These are phyloP conservation scores for Rhizopus sp. DNA, from an alignment of 371 early-diverging fungal genomes.

Conservation along the genomic window DNA sequence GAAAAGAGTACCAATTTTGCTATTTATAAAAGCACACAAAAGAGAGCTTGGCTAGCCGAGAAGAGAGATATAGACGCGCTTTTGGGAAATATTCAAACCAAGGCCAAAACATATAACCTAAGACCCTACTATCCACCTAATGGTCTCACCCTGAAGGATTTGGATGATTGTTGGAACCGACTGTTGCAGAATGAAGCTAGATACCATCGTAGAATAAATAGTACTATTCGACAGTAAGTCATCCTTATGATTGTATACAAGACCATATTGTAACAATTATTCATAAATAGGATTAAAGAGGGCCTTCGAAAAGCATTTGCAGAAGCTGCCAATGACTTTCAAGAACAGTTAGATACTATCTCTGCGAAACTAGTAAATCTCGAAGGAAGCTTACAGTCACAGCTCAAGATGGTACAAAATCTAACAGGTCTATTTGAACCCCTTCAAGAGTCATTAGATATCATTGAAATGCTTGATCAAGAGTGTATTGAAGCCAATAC, in stretches of 20 bases:
- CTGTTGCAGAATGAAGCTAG: slow-evolving; percentile 74
- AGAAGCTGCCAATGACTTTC: slow-evolving; percentile 77
- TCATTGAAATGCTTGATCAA: slow-evolving; percentile 64
- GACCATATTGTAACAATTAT: not conserved
- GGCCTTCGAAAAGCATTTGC: slow-evolving; percentile 72
- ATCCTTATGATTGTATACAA: too few species aligned
- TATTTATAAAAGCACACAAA: slow-evolving; percentile 79
- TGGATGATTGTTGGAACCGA: slow-evolving; percentile 77
- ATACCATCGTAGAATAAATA: slow-evolving; percentile 78
- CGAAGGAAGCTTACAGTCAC: slow-evolving; percentile 76
- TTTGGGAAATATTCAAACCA: slow-evolving; percentile 93
- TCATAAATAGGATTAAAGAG: slow-evolving; percentile 70
- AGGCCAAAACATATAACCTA: slow-evolving; percentile 91
- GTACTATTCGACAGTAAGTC: slow-evolving; percentile 77
- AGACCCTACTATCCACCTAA: slow-evolving; percentile 82
- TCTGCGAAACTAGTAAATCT: slow-evolving; percentile 68
- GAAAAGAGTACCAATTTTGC: slow-evolving; percentile 73
- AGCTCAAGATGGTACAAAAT: slow-evolving; percentile 65
- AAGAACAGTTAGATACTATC: slow-evolving; percentile 63
- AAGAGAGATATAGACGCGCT: slow-evolving; percentile 87
- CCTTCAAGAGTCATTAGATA: slow-evolving; percentile 56
- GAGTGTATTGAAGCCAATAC: slow-evolving; percentile 84
- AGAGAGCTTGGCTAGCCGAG: slow-evolving; percentile 89
- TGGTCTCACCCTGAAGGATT: slow-evolving; percentile 72
- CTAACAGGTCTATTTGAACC: slow-evolving; percentile 40